These are phyloP conservation scores for Apiospora pterosperma DNA, from an alignment of 2,329 filamentous ascomycete species.

Conservation along the genomic window DNA sequence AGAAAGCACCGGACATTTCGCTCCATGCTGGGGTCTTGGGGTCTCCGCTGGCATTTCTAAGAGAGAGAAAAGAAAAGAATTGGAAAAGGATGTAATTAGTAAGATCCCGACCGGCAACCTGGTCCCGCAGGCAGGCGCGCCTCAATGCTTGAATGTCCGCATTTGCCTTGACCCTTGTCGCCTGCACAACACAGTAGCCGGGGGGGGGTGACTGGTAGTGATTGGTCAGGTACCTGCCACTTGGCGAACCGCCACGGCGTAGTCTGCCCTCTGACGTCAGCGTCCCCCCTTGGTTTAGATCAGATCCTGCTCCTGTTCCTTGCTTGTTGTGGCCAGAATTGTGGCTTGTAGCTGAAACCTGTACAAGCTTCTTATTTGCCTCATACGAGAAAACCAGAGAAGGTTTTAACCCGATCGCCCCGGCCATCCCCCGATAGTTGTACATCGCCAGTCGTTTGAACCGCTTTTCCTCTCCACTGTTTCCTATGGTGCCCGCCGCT, in stretches of 20 bases:
- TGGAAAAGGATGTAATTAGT: no score
- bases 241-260: no score
- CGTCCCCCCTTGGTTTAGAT: no score
- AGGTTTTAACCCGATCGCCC: neutral
- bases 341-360: neutral
- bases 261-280: no score
- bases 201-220: no score
- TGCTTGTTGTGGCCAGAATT: neutral
- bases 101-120: neutral
- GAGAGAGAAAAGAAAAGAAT: neutral
- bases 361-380: neutral
- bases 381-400: neutral
- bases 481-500: neutral
- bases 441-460: neutral
- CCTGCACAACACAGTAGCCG: no score
- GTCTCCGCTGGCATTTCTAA: neutral
- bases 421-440: neutral
- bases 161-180: neutral
- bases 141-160: neutral
- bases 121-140: neutral
- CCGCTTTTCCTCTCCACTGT: neutral
- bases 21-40: neutral
- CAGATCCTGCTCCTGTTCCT: neutral
- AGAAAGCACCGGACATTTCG: neutral
- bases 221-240: no score